Base-by-base conservation (phyloP, 2,329 filamentous ascomycete genomes). In the Ciborinia camelliae region DNA sequence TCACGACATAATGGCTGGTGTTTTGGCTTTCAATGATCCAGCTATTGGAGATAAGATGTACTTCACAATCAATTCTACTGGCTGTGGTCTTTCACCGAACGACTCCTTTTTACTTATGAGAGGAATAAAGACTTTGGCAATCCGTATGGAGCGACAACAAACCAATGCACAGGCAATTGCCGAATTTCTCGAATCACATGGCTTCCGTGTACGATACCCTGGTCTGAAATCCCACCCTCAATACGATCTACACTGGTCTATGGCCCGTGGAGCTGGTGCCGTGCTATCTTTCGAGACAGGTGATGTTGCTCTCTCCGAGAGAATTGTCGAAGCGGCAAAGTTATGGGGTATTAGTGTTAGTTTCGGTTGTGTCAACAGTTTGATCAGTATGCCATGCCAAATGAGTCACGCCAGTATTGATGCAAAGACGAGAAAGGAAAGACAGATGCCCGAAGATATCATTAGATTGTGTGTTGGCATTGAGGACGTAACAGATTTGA, bases 371-470 rank as follows among this genome's bases (percentile, higher is more conserved):
- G 95, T 99, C 70, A 99, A 99, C 81, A 96, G 91, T 76, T 81
- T 99, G 76, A 99, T 99, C 78, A 97, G 93, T 80, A 97, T 99
- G 94, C 94, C 95, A 10, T 99, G 95, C 80, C 92, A 94, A 74
- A 99, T 99, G 96, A 98, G 94, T 79, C 95, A 99, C 78, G 95
- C 95, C 47, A 97, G 92, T 75, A 99, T 99, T 74, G 95, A 98
- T 75, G 91, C 92, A 66, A 96, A 97, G 81, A 98, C 93, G 61
- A 84, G 95, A 71, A 83, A 86, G 72, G 92, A 96, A 79, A 85
- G 93, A 69, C 89, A 94, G 69, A 90, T 99, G 87, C 95, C 95
- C 14, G 95, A 99, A 79, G 95, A 99, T 76, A 90, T 99, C 67
- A 98, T 99, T 73, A 85, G 95, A 64, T 79, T 99, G 63, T 99